phyloP scores from a whole-genome alignment of 441 rosid species.

The Gossypium davidsonii region DNA sequence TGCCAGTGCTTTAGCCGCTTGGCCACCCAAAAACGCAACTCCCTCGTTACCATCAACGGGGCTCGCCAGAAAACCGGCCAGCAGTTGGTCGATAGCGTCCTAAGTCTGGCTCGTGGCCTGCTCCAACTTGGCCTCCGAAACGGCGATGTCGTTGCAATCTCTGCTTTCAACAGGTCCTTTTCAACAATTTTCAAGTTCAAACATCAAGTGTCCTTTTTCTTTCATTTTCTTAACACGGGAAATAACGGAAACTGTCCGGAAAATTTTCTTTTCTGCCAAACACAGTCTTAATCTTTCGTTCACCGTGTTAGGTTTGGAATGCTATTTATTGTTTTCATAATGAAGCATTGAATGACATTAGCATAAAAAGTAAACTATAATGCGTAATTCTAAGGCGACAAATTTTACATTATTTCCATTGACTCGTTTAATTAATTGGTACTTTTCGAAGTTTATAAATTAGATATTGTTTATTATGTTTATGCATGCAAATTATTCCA shows the following conservation, averaged over 20 bases:
- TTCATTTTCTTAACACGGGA: neutral
- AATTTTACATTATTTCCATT: neutral
- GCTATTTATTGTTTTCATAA: neutral
- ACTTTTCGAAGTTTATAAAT: neutral
- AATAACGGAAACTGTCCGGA: neutral
- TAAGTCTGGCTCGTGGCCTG: slow-evolving; percentile 45
- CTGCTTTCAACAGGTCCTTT: slow-evolving; percentile 65
- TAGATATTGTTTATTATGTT: neutral
- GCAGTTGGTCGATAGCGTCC: slow-evolving; percentile 50
- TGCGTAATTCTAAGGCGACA: neutral
- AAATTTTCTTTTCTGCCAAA: neutral
- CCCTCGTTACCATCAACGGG: slow-evolving; percentile 36
- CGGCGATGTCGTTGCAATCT: slow-evolving; percentile 61
- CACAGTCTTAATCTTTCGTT: neutral
- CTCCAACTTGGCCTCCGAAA: slow-evolving; percentile 40
- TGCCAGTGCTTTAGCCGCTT: slow-evolving; percentile 65
- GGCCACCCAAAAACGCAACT: slow-evolving; percentile 39
- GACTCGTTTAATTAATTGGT: neutral
- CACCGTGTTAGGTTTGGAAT: neutral
- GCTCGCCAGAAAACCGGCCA: slow-evolving; percentile 43
- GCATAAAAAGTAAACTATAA: neutral
- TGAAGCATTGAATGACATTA: neutral
- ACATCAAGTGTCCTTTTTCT: neutral
- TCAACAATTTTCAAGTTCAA: neutral
- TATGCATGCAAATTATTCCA: neutral